phyloP scores from a whole-genome alignment of 208 protist species.

The Wallacemonas sp. region DNA sequence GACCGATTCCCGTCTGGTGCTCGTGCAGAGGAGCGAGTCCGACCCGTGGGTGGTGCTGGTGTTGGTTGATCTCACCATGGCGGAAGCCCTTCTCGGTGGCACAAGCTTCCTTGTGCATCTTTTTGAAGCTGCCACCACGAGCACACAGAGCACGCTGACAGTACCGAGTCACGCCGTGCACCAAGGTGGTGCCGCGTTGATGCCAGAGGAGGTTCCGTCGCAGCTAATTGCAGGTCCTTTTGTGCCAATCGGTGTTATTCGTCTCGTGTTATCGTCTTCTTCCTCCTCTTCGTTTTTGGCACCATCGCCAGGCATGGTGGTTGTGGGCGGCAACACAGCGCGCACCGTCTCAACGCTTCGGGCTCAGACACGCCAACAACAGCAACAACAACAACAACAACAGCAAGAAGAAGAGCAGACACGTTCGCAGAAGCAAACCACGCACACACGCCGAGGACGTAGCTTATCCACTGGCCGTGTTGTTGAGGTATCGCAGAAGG shows the following conservation, averaged over 20 bases:
- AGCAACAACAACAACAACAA: background rate
- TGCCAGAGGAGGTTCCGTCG: too few species aligned
- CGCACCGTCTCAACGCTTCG: slow-evolving; percentile 11
- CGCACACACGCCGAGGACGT: too few species aligned
- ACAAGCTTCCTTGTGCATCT: slow-evolving; percentile 41
- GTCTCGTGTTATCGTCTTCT: too few species aligned
- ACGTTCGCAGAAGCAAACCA: too few species aligned
- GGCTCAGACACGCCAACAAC: background rate
- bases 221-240: too few species aligned
- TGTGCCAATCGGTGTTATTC: too few species aligned
- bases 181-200: too few species aligned
- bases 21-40: slow-evolving; percentile 58
- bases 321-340: background rate
- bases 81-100: slow-evolving; percentile 8
- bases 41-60: slow-evolving; percentile 63
- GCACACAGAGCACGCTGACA: background rate
- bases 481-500: too few species aligned
- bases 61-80: slow-evolving; percentile 48
- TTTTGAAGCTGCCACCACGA: slow-evolving; percentile 25
- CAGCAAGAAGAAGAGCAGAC: slow-evolving; percentile 6
- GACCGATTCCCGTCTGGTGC: slow-evolving; percentile 41
- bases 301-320: background rate
- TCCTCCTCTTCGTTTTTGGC: too few species aligned
- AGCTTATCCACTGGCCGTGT: too few species aligned
- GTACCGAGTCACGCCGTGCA: too few species aligned